These are phyloP conservation scores for Dactylellina leptospora DNA, from an alignment of 2,329 filamentous ascomycete species.

Conservation along the genomic window DNA sequence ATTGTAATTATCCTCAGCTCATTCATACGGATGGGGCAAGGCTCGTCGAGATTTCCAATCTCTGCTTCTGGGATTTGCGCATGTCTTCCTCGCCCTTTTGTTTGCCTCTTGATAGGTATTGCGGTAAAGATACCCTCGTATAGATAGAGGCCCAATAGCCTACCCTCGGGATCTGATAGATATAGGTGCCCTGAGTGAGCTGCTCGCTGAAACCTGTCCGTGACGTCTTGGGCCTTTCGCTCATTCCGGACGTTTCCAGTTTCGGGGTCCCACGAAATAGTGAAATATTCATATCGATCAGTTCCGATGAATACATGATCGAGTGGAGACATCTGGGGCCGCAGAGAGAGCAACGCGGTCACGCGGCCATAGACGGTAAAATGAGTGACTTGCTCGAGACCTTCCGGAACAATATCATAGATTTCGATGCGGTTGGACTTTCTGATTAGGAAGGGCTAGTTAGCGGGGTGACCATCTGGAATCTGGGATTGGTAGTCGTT, in stretches of 20 bases:
- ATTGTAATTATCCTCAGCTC: constrained; percentile 74
- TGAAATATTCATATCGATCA: constrained; percentile 89
- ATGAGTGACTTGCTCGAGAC: constrained; percentile 58
- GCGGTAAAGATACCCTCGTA: constrained; percentile 56
- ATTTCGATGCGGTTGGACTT: constrained; percentile 57
- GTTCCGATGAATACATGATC: constrained; percentile 94
- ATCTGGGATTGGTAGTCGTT: too few relatives aligned
- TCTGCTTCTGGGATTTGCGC: constrained; percentile 58
- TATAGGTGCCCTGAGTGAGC: constrained; percentile 54
- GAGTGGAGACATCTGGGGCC: constrained; percentile 75
- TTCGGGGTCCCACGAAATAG: constrained; percentile 78
- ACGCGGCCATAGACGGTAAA: constrained; percentile 78
- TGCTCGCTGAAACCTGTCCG: constrained; percentile 55
- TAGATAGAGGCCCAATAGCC: constrained; percentile 55
- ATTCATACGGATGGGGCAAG: constrained; percentile 70
- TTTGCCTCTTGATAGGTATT: constrained; percentile 54
- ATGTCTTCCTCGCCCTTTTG: constrained; percentile 48
- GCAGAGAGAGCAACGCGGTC: constrained; percentile 81
- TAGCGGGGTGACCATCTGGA: not conserved
- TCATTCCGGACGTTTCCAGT: constrained; percentile 69
- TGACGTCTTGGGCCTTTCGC: constrained; percentile 63
- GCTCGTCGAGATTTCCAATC: constrained; percentile 69
- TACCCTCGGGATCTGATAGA: constrained; percentile 55
- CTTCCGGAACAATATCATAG: constrained; percentile 55
- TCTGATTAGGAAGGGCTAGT: constrained; percentile 28